Conservation (phyloP, 345 rosid species). For the Fremontodendron californicum region DNA sequence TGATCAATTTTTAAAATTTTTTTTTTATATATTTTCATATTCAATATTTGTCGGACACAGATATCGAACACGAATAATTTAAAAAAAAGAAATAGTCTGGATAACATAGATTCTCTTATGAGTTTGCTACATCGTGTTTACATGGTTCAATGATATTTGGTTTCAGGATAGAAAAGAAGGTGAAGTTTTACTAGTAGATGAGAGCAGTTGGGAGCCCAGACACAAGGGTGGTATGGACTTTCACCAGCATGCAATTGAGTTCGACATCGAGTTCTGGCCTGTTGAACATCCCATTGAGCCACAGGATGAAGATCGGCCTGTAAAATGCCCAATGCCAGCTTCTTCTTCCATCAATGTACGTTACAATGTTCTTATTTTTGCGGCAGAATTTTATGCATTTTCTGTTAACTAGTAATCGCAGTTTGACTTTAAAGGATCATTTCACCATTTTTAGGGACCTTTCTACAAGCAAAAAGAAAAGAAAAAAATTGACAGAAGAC, state of each 20-base stretch:
- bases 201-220: constrained; percentile 7
- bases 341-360: constrained; percentile 61
- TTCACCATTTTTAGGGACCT: too few relatives aligned
- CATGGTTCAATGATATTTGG: too few relatives aligned
- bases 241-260: constrained; percentile 26
- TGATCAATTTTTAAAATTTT: too few relatives aligned
- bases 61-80: too few relatives aligned
- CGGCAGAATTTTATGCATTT: background rate
- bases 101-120: too few relatives aligned
- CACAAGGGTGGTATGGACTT: constrained; percentile 27
- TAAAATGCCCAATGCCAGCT: constrained; percentile 73
- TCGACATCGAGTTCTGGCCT: constrained; percentile 70
- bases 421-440: too few relatives aligned
- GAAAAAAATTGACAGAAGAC: too few relatives aligned
- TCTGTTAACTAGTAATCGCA: too few relatives aligned
- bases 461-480: too few relatives aligned
- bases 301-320: constrained; percentile 81
- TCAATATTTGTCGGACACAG: too few relatives aligned
- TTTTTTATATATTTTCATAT: too few relatives aligned
- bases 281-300: constrained; percentile 91
- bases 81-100: too few relatives aligned
- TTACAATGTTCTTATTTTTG: background rate
- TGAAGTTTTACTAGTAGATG: constrained; percentile 21
- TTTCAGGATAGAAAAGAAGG: constrained; percentile 31
- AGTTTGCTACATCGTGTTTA: background rate